A percentile compares a stretch with the other conserved stretches of the same genome.
Conservation (phyloP, 495 filamentous ascomycete genomes). For the Daldinia concentrica region DNA sequence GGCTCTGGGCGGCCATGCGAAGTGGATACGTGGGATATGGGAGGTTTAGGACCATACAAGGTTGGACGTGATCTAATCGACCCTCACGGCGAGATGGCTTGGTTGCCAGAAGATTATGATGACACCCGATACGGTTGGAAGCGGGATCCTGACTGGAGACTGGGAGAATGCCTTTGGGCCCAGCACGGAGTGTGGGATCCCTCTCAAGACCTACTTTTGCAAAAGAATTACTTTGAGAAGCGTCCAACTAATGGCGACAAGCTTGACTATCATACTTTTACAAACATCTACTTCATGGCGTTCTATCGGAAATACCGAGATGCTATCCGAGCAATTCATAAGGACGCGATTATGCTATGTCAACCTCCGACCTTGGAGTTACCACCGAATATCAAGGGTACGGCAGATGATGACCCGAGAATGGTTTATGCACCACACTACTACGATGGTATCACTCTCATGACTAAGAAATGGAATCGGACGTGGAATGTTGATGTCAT, state of each 20-base stretch:
- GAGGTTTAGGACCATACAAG: conserved; percentile 89
- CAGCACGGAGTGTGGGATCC: conserved; percentile 97
- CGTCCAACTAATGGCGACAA: conserved; percentile 73
- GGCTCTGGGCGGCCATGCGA: conserved; percentile 91
- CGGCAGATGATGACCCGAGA: conserved; percentile 84
- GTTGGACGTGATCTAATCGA: conserved; percentile 85
- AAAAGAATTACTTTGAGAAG: conserved; percentile 88
- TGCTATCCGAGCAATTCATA: conserved; percentile 77
- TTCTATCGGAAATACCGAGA: conserved; percentile 81
- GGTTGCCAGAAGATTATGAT: conserved; percentile 82
- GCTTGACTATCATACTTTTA: conserved; percentile 84
- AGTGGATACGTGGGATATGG: conserved; percentile 91
- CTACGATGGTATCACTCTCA: conserved; percentile 94
- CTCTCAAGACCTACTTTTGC: conserved; percentile 74
- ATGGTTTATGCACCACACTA: conserved; percentile 95
- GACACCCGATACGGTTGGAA: conserved; percentile 91
- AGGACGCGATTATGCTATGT: conserved; percentile 85
- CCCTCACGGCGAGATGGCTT: conserved; percentile 83
- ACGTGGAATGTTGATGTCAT: conserved; percentile 97
- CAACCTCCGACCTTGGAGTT: conserved; percentile 93
- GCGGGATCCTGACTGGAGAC: conserved; percentile 85
- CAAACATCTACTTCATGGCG: conserved; percentile 86
- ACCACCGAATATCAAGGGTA: conserved; percentile 87
- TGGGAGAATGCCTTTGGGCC: conserved; percentile 95
- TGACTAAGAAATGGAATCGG: conserved; percentile 99